These are phyloP conservation scores for Notholithocarpus densiflorus DNA, from an alignment of 306 rosid genomes.

Conservation along the genomic window DNA sequence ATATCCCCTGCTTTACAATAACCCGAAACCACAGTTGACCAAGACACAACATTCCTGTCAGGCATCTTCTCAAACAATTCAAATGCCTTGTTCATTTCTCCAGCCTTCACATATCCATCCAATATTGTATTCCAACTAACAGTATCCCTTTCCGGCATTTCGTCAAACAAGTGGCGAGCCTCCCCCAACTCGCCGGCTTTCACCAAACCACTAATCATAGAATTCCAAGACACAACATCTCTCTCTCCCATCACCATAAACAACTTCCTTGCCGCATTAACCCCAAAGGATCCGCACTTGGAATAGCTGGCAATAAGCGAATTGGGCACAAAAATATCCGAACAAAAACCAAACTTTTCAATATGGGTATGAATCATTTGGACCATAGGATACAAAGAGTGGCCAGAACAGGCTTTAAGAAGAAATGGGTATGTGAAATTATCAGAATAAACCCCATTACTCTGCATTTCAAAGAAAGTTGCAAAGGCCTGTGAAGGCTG, in stretches of 20 bases:
- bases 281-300: conserved; percentile 57
- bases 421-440: conserved; percentile 64
- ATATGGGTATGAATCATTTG: conserved; percentile 64
- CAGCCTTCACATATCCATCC: conserved; percentile 62
- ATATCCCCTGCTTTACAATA: conserved; percentile 63
- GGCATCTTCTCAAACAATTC: conserved; percentile 67
- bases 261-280: conserved; percentile 44
- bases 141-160: conserved; percentile 68
- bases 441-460: conserved; percentile 39
- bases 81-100: conserved; percentile 61
- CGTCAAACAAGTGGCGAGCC: conserved; percentile 58
- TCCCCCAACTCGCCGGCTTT: conserved; percentile 41
- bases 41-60: conserved; percentile 64
- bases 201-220: conserved; percentile 58
- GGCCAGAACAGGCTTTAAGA: conserved; percentile 45
- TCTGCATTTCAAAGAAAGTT: conserved; percentile 53
- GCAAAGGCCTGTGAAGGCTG: conserved; percentile 45
- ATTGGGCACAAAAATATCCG: conserved; percentile 67
- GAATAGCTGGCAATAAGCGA: conserved; percentile 56
- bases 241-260: conserved; percentile 48
- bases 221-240: conserved; percentile 70
- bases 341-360: conserved; percentile 52
- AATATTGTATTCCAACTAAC: conserved; percentile 87
- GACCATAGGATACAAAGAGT: conserved; percentile 37
- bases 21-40: conserved; percentile 73